Percentiles rank a stretch among this genome's conserved stretches.
Evolutionary conservation across 2,329 filamentous ascomycete species (phyloP).

Genomic region (Diaporthe helianthi): DNA sequence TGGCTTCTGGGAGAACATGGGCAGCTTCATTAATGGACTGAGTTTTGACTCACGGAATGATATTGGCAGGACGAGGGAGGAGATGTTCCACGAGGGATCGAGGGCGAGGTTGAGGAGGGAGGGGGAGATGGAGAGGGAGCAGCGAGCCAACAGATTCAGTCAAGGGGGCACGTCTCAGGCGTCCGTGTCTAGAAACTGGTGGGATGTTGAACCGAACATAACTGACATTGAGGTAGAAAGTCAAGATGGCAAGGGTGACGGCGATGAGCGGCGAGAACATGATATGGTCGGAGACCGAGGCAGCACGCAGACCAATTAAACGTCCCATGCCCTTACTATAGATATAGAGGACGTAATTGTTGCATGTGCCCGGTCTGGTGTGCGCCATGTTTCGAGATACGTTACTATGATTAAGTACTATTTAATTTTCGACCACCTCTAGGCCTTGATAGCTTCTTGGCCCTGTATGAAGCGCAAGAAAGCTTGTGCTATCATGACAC

Average conservation of each 20-base stretch:
- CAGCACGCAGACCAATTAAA: background rate
- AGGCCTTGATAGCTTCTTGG: conserved; percentile 30
- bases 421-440: background rate
- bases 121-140: conserved; percentile 47
- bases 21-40: conserved; percentile 35
- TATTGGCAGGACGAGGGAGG: conserved; percentile 57
- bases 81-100: conserved; percentile 58
- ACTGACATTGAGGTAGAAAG: conserved; percentile 37
- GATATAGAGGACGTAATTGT: too few relatives aligned
- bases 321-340: background rate
- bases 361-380: too few relatives aligned
- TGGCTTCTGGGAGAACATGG: conserved; percentile 44
- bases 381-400: background rate
- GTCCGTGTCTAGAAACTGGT: conserved; percentile 43
- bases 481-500: conserved; percentile 73
- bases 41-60: conserved; percentile 26
- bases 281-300: background rate
- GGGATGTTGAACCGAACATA: conserved; percentile 44
- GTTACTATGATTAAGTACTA: background rate
- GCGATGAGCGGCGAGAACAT: background rate
- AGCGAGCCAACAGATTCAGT: conserved; percentile 34
- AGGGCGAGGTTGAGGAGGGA: conserved; percentile 56
- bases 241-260: background rate
- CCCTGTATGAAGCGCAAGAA: conserved; percentile 79
- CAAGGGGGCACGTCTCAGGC: conserved; percentile 37